phyloP scores from a whole-genome alignment of 352 stramenopile genomes.

The Phytophthora palmivora region DNA sequence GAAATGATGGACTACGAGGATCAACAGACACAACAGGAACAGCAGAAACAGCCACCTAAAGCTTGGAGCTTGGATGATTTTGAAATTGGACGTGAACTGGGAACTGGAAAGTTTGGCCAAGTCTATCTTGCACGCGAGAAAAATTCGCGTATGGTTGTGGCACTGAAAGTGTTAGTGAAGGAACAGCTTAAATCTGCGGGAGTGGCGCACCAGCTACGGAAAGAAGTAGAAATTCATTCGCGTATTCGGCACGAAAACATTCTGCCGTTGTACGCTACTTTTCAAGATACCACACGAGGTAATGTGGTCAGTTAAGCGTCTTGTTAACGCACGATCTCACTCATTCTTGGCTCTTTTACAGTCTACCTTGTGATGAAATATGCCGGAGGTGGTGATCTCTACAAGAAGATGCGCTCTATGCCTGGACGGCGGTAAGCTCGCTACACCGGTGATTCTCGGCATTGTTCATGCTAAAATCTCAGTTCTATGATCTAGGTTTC shows the following conservation, averaged over 20 bases:
- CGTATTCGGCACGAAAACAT: slow-evolving; percentile 91
- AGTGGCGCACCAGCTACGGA: slow-evolving; percentile 81
- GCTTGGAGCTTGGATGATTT: slow-evolving; percentile 90
- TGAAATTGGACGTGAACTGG: slow-evolving; percentile 84
- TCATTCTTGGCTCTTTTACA: no score
- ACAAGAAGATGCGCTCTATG: slow-evolving; percentile 73
- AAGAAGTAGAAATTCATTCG: slow-evolving; percentile 93
- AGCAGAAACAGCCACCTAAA: slow-evolving; percentile 44
- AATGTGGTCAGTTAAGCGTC: slow-evolving; percentile 1
- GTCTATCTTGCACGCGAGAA: slow-evolving; percentile 91
- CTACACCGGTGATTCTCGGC: no score
- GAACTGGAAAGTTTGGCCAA: slow-evolving; percentile 89
- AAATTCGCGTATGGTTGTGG: slow-evolving; percentile 77
- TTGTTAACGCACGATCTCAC: no score
- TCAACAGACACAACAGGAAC: slow-evolving; percentile 27
- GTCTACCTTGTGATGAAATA: slow-evolving; percentile 92
- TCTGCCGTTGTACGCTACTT: slow-evolving; percentile 84
- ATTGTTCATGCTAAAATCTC: no score
- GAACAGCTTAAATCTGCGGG: slow-evolving; percentile 72
- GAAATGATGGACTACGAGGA: slow-evolving; percentile 43
- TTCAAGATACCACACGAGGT: slow-evolving; percentile 80
- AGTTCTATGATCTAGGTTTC: slow-evolving; percentile 55
- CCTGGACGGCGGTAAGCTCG: slow-evolving; percentile 48
- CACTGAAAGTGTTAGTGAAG: slow-evolving; percentile 93
- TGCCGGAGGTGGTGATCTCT: slow-evolving; percentile 84